Conservation (phyloP, 2,329 filamentous ascomycete genomes). For the Pseudopyricularia javanii region DNA sequence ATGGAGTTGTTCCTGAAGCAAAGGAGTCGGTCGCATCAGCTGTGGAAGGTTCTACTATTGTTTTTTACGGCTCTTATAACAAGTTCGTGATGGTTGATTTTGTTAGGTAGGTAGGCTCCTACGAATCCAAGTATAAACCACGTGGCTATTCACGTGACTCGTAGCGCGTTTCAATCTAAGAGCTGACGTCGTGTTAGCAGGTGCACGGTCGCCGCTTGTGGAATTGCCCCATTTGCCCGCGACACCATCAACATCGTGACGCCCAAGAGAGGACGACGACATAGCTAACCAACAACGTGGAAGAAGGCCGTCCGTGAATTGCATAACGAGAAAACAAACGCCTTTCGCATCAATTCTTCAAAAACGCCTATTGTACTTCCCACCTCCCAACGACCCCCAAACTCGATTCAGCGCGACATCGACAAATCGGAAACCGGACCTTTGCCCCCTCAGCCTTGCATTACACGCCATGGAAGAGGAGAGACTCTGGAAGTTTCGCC, state of each 20-base stretch:
- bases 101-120: too few species aligned
- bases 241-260: not conserved
- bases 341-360: not conserved
- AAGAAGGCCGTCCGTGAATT: not conserved
- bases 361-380: not conserved
- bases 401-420: too few species aligned
- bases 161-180: not conserved
- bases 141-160: not conserved
- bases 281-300: not conserved
- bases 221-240: not conserved
- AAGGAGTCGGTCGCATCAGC: too few species aligned
- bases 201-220: not conserved
- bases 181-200: not conserved
- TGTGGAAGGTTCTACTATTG: too few species aligned
- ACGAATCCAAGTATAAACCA: too few species aligned
- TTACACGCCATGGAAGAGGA: constrained; percentile 27
- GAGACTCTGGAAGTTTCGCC: constrained; percentile 54
- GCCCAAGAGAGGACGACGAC: not conserved
- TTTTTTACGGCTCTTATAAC: too few species aligned
- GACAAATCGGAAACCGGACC: not conserved
- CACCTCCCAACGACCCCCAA: too few species aligned
- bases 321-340: not conserved
- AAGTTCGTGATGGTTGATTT: too few species aligned
- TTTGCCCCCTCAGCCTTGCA: not conserved
- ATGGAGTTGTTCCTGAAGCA: too few species aligned